phyloP scores from a whole-genome alignment of 352 stramenopile species.

The Pythium monospermum region DNA sequence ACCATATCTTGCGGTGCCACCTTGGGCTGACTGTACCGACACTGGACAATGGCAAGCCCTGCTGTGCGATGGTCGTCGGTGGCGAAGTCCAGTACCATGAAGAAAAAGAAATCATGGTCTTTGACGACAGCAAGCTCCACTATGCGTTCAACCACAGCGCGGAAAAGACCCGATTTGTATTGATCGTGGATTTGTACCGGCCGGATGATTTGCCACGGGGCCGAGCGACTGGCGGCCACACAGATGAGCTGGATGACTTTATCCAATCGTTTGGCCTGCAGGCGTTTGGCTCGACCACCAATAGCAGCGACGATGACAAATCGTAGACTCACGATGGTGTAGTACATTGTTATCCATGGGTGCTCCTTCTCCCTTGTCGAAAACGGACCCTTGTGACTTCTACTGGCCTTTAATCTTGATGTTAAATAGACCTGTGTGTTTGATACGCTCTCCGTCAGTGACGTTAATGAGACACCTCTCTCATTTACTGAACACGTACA shows the following conservation, averaged over 20 bases:
- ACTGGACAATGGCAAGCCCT: constrained; percentile 42
- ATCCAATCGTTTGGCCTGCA: constrained; percentile 77
- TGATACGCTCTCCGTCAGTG: constrained; percentile 5
- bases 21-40: constrained; percentile 63
- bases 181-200: constrained; percentile 88
- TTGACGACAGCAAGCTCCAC: constrained; percentile 91
- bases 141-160: constrained; percentile 80
- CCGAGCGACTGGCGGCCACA: constrained; percentile 76
- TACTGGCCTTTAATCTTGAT: constrained; percentile 83
- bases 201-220: constrained; percentile 75
- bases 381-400: too few species aligned
- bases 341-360: too few species aligned
- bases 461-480: not conserved
- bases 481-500: constrained; percentile 51
- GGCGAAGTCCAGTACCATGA: constrained; percentile 63
- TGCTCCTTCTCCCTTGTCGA: too few species aligned
- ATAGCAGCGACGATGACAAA: constrained; percentile 2
- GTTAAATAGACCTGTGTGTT: constrained; percentile 85
- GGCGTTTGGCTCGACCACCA: constrained; percentile 18
- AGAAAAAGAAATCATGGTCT: constrained; percentile 82
- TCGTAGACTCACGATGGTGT: too few species aligned
- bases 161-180: constrained; percentile 58
- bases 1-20: constrained; percentile 85
- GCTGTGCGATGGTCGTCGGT: constrained; percentile 76
- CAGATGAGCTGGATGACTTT: constrained; percentile 87